A percentile compares a stretch with the other conserved stretches of the same genome.
phyloP scores from a whole-genome alignment of 129 eudicot species.

The Oenanthe sinensis region DNA sequence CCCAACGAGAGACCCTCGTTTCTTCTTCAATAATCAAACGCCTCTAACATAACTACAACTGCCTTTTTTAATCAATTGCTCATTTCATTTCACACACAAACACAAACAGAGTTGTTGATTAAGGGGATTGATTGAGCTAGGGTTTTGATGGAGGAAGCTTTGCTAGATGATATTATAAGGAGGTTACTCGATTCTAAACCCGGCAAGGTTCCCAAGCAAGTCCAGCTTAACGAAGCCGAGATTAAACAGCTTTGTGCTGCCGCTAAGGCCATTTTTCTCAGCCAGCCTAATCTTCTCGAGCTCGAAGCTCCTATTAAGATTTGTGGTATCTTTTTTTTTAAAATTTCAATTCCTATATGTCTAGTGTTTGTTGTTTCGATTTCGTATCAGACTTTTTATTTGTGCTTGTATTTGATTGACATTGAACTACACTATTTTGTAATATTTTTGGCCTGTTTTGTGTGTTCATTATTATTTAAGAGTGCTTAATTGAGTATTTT shows the following conservation, averaged over 20 bases:
- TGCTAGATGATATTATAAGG: slow-evolving; percentile 48
- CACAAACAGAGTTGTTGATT: neutral
- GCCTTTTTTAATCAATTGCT: neutral
- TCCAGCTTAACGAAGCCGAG: slow-evolving; percentile 57
- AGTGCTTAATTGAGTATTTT: neutral
- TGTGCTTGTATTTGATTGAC: neutral
- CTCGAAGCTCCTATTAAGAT: slow-evolving; percentile 84
- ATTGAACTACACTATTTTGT: neutral
- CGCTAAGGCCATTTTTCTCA: slow-evolving; percentile 55
- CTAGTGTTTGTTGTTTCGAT: neutral
- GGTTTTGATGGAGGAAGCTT: slow-evolving; percentile 46
- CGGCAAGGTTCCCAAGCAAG: slow-evolving; percentile 55
- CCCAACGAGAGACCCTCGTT: neutral
- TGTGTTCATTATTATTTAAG: neutral
- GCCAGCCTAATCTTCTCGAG: slow-evolving; percentile 73
- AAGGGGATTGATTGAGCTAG: neutral
- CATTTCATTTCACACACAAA: neutral
- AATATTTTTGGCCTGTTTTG: neutral
- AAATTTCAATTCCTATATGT: neutral
- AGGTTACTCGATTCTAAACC: slow-evolving; percentile 47
- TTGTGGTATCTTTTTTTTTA: slow-evolving; percentile 36
- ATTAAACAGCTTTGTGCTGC: slow-evolving; percentile 52
- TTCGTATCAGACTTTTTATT: neutral
- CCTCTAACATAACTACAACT: neutral
- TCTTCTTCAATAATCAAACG: neutral